Evolutionary conservation across 2,329 filamentous ascomycete species (phyloP).

Genomic region (Diaporthe batatas): DNA sequence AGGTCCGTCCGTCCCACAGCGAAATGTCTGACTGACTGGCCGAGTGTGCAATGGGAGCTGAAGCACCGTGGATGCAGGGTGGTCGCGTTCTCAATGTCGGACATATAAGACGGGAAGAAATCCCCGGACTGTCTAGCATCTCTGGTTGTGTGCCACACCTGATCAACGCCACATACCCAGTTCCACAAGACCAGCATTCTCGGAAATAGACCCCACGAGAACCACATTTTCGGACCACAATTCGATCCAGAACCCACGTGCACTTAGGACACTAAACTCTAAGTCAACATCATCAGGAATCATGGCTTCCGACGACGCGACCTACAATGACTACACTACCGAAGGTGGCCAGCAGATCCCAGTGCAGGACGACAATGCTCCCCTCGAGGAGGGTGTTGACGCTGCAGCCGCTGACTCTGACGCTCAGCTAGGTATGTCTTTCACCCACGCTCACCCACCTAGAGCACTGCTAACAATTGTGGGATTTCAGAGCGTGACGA

Average conservation of each 20-base stretch:
- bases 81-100: not conserved
- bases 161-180: conserved; percentile 28
- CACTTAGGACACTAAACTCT: conserved; percentile 14
- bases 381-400: conserved; percentile 42
- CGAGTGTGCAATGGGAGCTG: not conserved
- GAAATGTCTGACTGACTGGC: not conserved
- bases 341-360: conserved; percentile 39
- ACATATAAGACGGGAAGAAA: conserved; percentile 34
- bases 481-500: conserved; percentile 48
- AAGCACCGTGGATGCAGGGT: too few species aligned
- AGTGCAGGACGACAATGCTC: conserved; percentile 42
- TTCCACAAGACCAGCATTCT: conserved; percentile 5
- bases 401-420: conserved; percentile 39
- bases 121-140: conserved; percentile 24
- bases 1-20: not conserved
- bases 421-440: conserved; percentile 43
- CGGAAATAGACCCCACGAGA: conserved; percentile 20
- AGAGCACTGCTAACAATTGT: not conserved
- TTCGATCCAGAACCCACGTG: conserved; percentile 33
- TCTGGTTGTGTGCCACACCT: not conserved
- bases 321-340: conserved; percentile 41
- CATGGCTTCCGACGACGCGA: conserved; percentile 40
- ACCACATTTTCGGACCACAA: conserved; percentile 39
- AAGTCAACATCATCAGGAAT: conserved; percentile 24
- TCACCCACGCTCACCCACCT: not conserved